Evolutionary conservation across 345 rosid genomes (phyloP).

Genomic region (Salix udensis): DNA sequence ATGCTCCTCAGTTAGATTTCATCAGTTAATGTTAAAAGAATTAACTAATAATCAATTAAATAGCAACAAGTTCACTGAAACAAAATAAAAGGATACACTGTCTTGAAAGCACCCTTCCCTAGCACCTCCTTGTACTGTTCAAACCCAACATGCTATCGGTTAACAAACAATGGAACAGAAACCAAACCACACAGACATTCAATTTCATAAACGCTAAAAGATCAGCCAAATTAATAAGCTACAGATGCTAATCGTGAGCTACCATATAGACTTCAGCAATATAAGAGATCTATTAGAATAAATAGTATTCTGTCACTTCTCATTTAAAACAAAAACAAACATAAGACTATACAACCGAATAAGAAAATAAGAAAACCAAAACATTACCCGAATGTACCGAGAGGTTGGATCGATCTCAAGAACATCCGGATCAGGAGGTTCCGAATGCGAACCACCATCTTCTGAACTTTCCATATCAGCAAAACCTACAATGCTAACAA

Average conservation of each 20-base stretch:
- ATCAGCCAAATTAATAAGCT: not conserved
- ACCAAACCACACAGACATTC: not conserved
- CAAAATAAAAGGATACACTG: conserved; percentile 52
- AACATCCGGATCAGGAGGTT: conserved; percentile 60
- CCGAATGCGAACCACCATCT: conserved; percentile 38
- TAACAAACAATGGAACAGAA: not conserved
- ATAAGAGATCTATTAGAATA: not conserved
- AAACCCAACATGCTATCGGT: conserved; percentile 13
- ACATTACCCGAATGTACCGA: conserved; percentile 54
- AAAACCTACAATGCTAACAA: conserved; percentile 5
- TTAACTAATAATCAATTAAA: not conserved
- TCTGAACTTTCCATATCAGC: conserved; percentile 37
- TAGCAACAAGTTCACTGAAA: not conserved
- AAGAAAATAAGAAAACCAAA: not conserved
- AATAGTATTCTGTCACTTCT: not conserved
- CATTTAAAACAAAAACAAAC: not conserved
- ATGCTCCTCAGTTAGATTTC: not conserved
- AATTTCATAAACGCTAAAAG: not conserved
- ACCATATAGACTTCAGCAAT: not conserved
- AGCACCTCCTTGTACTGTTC: conserved; percentile 66
- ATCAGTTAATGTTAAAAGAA: not conserved
- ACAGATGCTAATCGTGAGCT: not conserved
- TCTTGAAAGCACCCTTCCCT: conserved; percentile 80
- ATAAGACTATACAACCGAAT: not conserved
- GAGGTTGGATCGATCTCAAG: conserved; percentile 64